A percentile compares a stretch with the other conserved stretches of the same genome.
These are phyloP conservation scores for Trichoderma atroviride DNA, from an alignment of 2,329 filamentous ascomycete genomes.

Conservation along the genomic window DNA sequence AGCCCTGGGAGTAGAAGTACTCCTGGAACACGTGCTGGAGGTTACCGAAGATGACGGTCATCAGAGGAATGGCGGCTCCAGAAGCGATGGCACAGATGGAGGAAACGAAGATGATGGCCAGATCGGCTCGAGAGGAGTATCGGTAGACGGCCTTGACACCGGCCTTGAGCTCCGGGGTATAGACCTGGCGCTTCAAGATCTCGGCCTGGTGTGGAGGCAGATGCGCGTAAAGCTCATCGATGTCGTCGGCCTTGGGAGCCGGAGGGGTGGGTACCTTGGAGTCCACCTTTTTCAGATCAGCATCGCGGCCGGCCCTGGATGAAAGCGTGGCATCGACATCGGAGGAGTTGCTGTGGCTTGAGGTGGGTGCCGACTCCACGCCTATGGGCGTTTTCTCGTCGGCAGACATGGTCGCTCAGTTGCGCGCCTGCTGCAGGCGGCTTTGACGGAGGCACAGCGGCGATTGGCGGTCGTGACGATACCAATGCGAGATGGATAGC, in stretches of 20 bases:
- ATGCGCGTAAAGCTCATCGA: constrained; percentile 60
- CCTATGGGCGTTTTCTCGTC: constrained; percentile 16
- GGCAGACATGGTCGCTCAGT: constrained; percentile 21
- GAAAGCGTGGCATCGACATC: constrained; percentile 18
- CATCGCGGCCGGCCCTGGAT: constrained; percentile 2
- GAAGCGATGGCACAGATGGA: constrained; percentile 67
- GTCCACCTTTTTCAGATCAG: constrained; percentile 23
- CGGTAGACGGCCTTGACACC: constrained; percentile 67
- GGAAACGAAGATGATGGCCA: constrained; percentile 64
- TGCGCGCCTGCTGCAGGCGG: constrained; percentile 21
- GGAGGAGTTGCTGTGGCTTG: constrained; percentile 23
- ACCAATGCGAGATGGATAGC: not conserved
- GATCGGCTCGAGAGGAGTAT: constrained; percentile 68
- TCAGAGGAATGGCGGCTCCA: constrained; percentile 75
- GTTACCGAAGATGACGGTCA: constrained; percentile 80
- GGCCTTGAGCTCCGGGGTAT: constrained; percentile 64
- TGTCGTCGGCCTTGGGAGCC: constrained; percentile 38
- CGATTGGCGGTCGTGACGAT: not conserved
- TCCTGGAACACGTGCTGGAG: constrained; percentile 71
- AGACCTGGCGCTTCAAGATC: constrained; percentile 69
- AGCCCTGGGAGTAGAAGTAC: constrained; percentile 41
- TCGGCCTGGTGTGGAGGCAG: constrained; percentile 66
- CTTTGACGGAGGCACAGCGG: not conserved
- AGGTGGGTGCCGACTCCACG: constrained; percentile 11
- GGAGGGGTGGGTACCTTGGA: constrained; percentile 17